Evolutionary conservation across 768 basidiomycete genomes (phyloP).

Genomic region (Boletus vermiculosoides): DNA sequence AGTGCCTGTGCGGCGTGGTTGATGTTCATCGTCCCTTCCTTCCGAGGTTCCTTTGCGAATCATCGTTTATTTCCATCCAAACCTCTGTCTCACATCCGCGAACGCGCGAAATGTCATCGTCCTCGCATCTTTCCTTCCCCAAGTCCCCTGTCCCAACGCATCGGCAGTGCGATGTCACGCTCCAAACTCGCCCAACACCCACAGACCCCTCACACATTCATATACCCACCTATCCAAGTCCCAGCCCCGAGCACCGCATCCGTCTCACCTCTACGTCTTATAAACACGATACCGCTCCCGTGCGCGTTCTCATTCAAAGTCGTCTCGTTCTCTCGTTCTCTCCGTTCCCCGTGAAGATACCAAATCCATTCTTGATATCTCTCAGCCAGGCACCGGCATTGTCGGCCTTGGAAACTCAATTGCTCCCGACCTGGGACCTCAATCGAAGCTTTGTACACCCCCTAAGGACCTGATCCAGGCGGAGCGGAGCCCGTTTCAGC

Average conservation of each 20-base stretch:
- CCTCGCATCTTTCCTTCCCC: not conserved
- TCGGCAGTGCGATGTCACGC: slow-evolving; percentile 14
- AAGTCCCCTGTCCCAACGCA: slow-evolving; percentile 14
- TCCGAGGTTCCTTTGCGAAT: not conserved
- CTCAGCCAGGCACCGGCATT: slow-evolving; percentile 19
- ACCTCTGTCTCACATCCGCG: slow-evolving; percentile 10
- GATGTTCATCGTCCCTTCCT: no score
- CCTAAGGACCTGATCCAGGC: not conserved
- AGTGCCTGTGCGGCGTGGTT: no score
- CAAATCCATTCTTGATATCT: slow-evolving; percentile 9
- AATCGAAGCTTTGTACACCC: slow-evolving; percentile 18
- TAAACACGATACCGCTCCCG: not conserved
- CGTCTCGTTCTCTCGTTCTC: slow-evolving; percentile 6
- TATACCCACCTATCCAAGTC: slow-evolving; percentile 21
- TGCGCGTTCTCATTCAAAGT: not conserved
- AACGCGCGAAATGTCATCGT: slow-evolving; percentile 6
- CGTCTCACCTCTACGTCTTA: slow-evolving; percentile 2
- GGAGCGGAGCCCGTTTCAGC: not conserved
- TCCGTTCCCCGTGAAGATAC: not conserved
- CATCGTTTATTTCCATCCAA: not conserved
- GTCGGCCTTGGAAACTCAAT: slow-evolving; percentile 18
- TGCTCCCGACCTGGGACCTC: not conserved
- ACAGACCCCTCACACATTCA: slow-evolving; percentile 18
- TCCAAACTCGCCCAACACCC: slow-evolving; percentile 1
- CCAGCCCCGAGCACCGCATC: not conserved